Percentiles rank a stretch among this genome's conserved stretches.
Conservation (phyloP, 257 asterid species). For the Ilex aquifolium region DNA sequence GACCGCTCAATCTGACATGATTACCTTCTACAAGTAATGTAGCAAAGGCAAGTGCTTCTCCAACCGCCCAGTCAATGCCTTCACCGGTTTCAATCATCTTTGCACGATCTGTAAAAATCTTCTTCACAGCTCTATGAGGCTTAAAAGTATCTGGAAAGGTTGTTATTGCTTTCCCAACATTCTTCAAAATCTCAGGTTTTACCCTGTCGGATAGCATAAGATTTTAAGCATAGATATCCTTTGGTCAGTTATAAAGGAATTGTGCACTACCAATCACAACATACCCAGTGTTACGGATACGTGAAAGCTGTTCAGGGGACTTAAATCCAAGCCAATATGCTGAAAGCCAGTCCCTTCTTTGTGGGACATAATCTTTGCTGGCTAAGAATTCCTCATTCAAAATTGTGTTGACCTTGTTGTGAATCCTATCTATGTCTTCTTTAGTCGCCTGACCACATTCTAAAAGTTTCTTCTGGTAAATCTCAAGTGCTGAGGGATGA, state of each 20-base stretch:
- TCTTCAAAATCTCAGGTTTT: constrained; percentile 22
- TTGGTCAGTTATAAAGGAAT: not conserved
- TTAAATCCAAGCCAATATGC: constrained; percentile 29
- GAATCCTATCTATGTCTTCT: constrained; percentile 22
- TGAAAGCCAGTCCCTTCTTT: constrained; percentile 28
- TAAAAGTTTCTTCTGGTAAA: constrained; percentile 23
- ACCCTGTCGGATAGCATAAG: constrained; percentile 14
- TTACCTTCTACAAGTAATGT: constrained; percentile 30
- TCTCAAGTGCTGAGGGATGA: constrained; percentile 30
- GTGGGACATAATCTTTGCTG: constrained; percentile 26
- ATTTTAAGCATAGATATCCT: not conserved
- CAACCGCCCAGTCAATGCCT: constrained; percentile 32
- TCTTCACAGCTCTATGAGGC: constrained; percentile 23
- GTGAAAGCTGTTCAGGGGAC: constrained; percentile 31
- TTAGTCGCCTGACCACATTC: constrained; percentile 19
- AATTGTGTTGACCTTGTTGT: constrained; percentile 17
- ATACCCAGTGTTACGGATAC: constrained; percentile 31
- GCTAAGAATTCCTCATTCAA: constrained; percentile 28
- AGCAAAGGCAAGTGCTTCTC: constrained; percentile 31
- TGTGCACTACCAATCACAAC: not conserved
- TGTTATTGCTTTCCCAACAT: constrained; percentile 27
- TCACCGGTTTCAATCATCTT: constrained; percentile 31
- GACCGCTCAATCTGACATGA: constrained; percentile 31
- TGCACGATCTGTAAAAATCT: constrained; percentile 22
- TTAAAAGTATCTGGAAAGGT: constrained; percentile 22